Conservation (phyloP, 495 filamentous ascomycete genomes). For the Penicillium odoratum region DNA sequence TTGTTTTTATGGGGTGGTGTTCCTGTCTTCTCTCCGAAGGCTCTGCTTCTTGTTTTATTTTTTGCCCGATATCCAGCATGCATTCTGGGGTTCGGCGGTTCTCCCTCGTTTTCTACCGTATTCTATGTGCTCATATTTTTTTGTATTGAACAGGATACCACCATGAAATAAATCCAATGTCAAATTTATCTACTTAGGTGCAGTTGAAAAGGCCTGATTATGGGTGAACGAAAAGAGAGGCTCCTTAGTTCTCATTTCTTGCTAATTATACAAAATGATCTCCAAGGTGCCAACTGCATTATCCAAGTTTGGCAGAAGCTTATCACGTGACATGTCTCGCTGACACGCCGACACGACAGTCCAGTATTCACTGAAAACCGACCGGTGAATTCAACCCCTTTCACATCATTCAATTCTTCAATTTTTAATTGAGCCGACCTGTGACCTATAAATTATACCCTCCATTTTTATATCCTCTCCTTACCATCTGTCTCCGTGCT, state of each 20-base stretch:
- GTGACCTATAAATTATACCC: neutral
- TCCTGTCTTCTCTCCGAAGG: conserved; percentile 11
- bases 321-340: neutral
- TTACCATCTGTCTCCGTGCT: neutral
- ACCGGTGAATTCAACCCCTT: conserved; percentile 1
- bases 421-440: conserved; percentile 1
- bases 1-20: conserved; percentile 20
- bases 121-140: conserved; percentile 20
- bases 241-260: too few relatives aligned
- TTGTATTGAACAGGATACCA: conserved; percentile 29
- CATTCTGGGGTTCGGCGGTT: conserved; percentile 34
- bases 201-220: too few relatives aligned
- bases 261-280: too few relatives aligned
- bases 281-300: too few relatives aligned
- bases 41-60: conserved; percentile 12
- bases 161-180: conserved; percentile 11
- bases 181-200: too few relatives aligned
- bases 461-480: neutral
- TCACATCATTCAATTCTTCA: conserved; percentile 1
- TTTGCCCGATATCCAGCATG: conserved; percentile 28
- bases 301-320: too few relatives aligned
- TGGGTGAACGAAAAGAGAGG: too few relatives aligned
- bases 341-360: neutral
- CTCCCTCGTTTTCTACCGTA: conserved; percentile 20
- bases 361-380: neutral